Base-by-base conservation (phyloP, 768 basidiomycete species). In the Auricularia heimuer region DNA sequence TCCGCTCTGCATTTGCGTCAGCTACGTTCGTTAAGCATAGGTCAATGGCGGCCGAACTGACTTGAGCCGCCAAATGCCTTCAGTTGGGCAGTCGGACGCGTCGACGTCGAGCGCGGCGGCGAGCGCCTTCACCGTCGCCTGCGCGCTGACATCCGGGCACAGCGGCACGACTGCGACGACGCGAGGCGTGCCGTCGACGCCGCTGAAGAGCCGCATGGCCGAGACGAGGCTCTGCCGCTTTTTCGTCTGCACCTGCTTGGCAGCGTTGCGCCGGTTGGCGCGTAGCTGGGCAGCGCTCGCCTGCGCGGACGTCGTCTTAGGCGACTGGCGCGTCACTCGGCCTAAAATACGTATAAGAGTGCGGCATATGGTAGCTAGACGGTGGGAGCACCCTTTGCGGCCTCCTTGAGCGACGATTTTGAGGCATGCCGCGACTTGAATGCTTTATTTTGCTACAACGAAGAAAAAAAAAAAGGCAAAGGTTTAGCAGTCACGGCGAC, bases 401-500 rank as follows among this genome's bases (percentile, higher is more conserved):
- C 82, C 56, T 92, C 90, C 75, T 90, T 94, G 45, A 97, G 70
- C 0, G 89, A 80, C 1, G 89, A 85, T 76, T 97, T 97, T 12
- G 90, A 84, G 2, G 93, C 84, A 79, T 94, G 91, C 73, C 87
- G 90, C 2, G 92, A 92, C 77, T 98, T 98, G 81, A 90, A 98
- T 1, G 83, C 69, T 75, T 98, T 98, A 77, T 98, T 97, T 81
- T 85, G 78, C 92, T 94, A 68, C 16, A 37, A 21, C 56, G 63
- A 61, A 45, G 61, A 58, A 51, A 39, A 36, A 63, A 63, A 24
- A 62, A 62, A 60, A 29, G 44, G 67, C 54, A 12, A 45, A 37
- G 21, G 44, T 58, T 62, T 62, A 54, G 39, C 56, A 56, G 64
- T 63, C 63, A 62, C 62, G 29, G 29, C 29, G 29, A 3, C 2